A percentile compares a stretch with the other conserved stretches of the same genome.
Conservation (phyloP, 768 basidiomycete species). For the Xerocomellus chrysenteron region DNA sequence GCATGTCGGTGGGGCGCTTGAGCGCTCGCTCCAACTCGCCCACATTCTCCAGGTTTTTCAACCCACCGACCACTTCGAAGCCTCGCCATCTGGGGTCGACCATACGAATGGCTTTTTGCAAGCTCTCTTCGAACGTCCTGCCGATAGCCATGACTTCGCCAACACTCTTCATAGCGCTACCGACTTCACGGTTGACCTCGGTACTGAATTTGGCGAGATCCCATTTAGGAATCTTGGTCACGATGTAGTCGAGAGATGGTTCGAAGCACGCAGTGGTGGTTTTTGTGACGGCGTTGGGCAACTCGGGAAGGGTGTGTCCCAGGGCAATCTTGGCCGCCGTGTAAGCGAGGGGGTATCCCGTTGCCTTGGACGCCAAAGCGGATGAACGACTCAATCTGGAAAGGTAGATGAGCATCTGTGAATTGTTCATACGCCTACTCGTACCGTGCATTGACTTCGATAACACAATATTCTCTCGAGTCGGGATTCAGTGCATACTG, state of each 20-base stretch:
- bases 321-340: constrained; percentile 99
- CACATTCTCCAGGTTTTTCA: constrained; percentile 75
- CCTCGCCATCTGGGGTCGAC: constrained; percentile 96
- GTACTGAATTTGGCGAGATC: constrained; percentile 96
- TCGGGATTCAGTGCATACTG: constrained; percentile 97
- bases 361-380: constrained; percentile 97
- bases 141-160: constrained; percentile 99
- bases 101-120: constrained; percentile 98
- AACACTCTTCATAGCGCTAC: constrained; percentile 98
- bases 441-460: constrained; percentile 94
- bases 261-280: constrained; percentile 99
- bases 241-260: constrained; percentile 97
- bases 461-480: constrained; percentile 94
- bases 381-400: constrained; percentile 77
- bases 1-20: constrained; percentile 86
- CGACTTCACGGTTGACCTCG: constrained; percentile 91
- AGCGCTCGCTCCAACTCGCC: constrained; percentile 72
- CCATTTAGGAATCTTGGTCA: constrained; percentile 99
- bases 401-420: not conserved
- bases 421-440: not conserved
- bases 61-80: constrained; percentile 91
- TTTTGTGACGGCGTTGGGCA: constrained; percentile 98
- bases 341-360: constrained; percentile 98
- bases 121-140: constrained; percentile 95
- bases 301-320: constrained; percentile 94